Conservation (phyloP, 257 asterid species). For the Ajuga chamaepitys region DNA sequence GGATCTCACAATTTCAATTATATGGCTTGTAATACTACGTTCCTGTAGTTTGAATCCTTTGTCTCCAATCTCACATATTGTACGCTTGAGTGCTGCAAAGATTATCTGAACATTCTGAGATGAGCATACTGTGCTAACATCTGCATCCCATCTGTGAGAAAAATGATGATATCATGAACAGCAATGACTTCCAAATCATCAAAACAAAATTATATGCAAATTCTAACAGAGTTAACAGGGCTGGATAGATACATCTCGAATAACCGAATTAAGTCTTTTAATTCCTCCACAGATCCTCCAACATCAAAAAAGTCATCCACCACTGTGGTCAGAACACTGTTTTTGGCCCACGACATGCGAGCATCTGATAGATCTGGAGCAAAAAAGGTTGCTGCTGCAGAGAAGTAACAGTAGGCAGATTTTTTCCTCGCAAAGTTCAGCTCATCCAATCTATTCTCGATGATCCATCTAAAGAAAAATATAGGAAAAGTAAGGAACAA, state of each 20-base stretch:
- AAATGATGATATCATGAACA: neutral
- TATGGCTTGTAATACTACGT: conserved; percentile 45
- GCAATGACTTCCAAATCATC: neutral
- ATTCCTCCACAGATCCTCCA: conserved; percentile 80
- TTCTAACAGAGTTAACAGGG: conserved; percentile 1
- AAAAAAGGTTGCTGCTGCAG: conserved; percentile 71
- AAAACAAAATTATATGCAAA: neutral
- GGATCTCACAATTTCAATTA: conserved; percentile 64
- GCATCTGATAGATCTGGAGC: conserved; percentile 75
- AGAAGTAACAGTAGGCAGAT: conserved; percentile 81
- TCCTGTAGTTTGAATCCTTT: conserved; percentile 48
- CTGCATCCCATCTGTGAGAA: conserved; percentile 69
- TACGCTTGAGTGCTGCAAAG: conserved; percentile 56
- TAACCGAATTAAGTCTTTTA: conserved; percentile 55
- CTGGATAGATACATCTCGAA: conserved; percentile 40
- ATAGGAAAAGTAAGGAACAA: neutral
- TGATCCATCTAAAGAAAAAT: conserved; percentile 57
- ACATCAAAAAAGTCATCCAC: conserved; percentile 88
- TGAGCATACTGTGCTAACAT: conserved; percentile 36
- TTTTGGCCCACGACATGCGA: conserved; percentile 93
- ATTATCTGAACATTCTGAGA: conserved; percentile 63
- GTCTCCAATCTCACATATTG: conserved; percentile 59
- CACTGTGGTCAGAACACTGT: conserved; percentile 73
- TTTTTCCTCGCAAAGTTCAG: conserved; percentile 81
- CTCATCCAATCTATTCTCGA: conserved; percentile 62